Percentiles rank a stretch among this genome's conserved stretches.
phyloP scores from a whole-genome alignment of 495 filamentous ascomycete species.

The Podospora comata region DNA sequence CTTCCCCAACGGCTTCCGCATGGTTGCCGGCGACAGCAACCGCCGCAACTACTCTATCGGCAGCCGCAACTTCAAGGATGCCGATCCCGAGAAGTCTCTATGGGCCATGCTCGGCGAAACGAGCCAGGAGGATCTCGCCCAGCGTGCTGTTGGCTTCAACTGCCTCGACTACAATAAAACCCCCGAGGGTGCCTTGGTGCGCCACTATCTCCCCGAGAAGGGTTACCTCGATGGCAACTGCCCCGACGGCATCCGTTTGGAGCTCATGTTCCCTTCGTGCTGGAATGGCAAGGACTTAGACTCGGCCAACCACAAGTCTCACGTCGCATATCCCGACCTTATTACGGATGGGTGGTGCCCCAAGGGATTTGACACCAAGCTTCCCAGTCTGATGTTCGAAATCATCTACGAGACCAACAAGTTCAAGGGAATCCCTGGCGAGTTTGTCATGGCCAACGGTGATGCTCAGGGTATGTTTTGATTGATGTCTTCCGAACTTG shows the following conservation, averaged over 20 bases:
- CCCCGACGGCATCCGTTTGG: constrained; percentile 69
- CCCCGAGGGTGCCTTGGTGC: constrained; percentile 68
- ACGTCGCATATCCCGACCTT: constrained; percentile 72
- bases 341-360: constrained; percentile 80
- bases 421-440: constrained; percentile 63
- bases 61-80: constrained; percentile 38
- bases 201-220: constrained; percentile 80
- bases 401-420: constrained; percentile 77
- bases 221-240: constrained; percentile 72
- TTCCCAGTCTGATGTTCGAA: constrained; percentile 79
- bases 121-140: constrained; percentile 63
- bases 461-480: constrained; percentile 62
- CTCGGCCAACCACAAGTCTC: constrained; percentile 60
- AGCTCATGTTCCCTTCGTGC: constrained; percentile 89
- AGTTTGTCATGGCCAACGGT: constrained; percentile 79
- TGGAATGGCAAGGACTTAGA: constrained; percentile 74
- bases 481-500: not conserved
- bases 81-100: constrained; percentile 68
- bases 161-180: constrained; percentile 70
- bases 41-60: constrained; percentile 70
- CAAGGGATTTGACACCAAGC: constrained; percentile 60
- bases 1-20: constrained; percentile 76
- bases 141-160: constrained; percentile 88
- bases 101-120: constrained; percentile 59
- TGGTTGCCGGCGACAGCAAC: constrained; percentile 73